Percentiles rank a stretch among this genome's conserved stretches.
These are phyloP conservation scores for Hypoxylon trugodes DNA, from an alignment of 495 filamentous ascomycete species.

Conservation along the genomic window DNA sequence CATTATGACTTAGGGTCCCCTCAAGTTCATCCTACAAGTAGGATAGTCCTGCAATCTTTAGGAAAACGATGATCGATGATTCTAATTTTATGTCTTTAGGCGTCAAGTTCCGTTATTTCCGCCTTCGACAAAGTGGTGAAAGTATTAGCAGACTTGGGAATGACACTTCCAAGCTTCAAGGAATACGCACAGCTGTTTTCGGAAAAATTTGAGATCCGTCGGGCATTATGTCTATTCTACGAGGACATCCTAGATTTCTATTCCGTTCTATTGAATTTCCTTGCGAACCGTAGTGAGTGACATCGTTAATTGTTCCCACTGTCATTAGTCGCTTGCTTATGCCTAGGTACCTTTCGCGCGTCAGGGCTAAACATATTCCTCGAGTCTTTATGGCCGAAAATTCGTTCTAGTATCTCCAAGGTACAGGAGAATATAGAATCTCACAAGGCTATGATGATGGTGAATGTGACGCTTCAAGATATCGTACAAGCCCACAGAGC, in stretches of 20 bases:
- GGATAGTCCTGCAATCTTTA: background rate
- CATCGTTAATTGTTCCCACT: background rate
- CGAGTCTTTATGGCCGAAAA: constrained; percentile 27
- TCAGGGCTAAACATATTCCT: constrained; percentile 21
- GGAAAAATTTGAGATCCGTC: constrained; percentile 14
- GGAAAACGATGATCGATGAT: background rate
- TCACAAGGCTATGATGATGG: constrained; percentile 26
- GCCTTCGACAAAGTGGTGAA: constrained; percentile 28
- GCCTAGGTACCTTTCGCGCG: background rate
- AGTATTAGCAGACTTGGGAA: constrained; percentile 21
- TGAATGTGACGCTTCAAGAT: constrained; percentile 26
- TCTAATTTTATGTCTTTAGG: constrained; percentile 2
- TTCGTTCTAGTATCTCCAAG: constrained; percentile 20
- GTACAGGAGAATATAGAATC: constrained; percentile 25
- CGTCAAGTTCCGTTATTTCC: constrained; percentile 11
- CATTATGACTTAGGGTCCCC: constrained; percentile 2
- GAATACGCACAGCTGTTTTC: constrained; percentile 21
- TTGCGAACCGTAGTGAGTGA: constrained; percentile 18
- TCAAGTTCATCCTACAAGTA: constrained; percentile 31
- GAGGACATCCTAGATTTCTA: constrained; percentile 28
- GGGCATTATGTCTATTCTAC: constrained; percentile 24
- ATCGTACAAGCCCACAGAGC: constrained; percentile 15
- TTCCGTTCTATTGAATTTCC: constrained; percentile 18
- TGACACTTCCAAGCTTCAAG: constrained; percentile 25
- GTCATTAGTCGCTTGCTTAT: background rate